phyloP scores from a whole-genome alignment of 2,329 filamentous ascomycete genomes.

The Cryphonectria japonica region DNA sequence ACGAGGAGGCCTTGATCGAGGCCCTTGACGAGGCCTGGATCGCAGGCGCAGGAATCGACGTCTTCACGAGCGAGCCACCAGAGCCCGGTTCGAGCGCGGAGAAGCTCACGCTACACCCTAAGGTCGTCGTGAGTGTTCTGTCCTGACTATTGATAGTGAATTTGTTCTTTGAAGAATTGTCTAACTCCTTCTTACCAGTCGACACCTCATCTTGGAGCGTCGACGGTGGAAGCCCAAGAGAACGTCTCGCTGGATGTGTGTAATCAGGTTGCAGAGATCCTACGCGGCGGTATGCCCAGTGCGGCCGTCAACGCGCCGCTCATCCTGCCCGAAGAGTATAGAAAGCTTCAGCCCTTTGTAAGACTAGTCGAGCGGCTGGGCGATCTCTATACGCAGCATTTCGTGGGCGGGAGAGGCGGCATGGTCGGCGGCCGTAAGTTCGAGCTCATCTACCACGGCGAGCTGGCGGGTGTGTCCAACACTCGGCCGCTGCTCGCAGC shows the following conservation, averaged over 20 bases:
- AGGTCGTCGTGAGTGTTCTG: constrained; percentile 58
- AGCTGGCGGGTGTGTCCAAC: constrained; percentile 70
- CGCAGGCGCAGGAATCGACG: constrained; percentile 77
- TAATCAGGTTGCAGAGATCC: constrained; percentile 74
- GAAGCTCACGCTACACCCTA: constrained; percentile 68
- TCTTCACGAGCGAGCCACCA: constrained; percentile 77
- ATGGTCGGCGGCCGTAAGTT: constrained; percentile 68
- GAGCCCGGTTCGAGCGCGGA: constrained; percentile 57
- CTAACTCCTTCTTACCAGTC: constrained; percentile 35
- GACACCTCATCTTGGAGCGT: constrained; percentile 80
- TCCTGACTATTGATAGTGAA: background rate
- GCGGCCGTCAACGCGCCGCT: constrained; percentile 81
- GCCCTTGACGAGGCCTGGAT: constrained; percentile 73
- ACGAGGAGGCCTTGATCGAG: constrained; percentile 72
- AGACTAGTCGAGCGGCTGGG: constrained; percentile 79
- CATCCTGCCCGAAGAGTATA: constrained; percentile 79
- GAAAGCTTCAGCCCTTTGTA: constrained; percentile 77
- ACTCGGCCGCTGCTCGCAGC: constrained; percentile 81
- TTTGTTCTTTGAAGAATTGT: background rate
- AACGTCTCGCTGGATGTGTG: constrained; percentile 84
- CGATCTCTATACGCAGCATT: constrained; percentile 78
- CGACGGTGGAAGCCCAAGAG: constrained; percentile 81
- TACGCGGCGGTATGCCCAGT: constrained; percentile 73
- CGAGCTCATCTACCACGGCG: constrained; percentile 77
- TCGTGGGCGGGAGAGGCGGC: constrained; percentile 47